Conservation (phyloP, 192 early-diverging fungal species). For the Phycomyces blakesleeanus region DNA sequence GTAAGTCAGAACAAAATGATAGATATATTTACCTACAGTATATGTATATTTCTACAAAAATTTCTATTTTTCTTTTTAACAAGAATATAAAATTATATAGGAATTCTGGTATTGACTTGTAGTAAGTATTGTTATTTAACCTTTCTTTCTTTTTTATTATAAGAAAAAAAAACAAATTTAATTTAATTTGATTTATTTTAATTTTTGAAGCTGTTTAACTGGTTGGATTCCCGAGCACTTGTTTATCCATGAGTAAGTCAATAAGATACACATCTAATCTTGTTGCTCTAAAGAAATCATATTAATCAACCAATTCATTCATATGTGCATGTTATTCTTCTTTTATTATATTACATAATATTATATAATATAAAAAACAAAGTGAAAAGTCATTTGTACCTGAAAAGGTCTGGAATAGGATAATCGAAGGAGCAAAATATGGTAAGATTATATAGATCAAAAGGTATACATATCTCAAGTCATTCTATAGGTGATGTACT, state of each 20-base stretch:
- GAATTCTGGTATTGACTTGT: constrained; percentile 89
- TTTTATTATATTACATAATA: too few relatives aligned
- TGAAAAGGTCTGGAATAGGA: constrained; percentile 69
- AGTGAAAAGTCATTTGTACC: not conserved
- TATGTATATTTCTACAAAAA: too few relatives aligned
- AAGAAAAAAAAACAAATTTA: too few relatives aligned
- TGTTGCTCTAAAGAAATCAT: constrained; percentile 42
- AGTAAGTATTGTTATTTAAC: constrained; percentile 38
- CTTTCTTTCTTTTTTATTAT: too few relatives aligned
- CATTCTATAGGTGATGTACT: constrained; percentile 67
- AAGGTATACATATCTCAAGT: too few relatives aligned
- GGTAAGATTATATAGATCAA: constrained; percentile 36
- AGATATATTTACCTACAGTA: too few relatives aligned
- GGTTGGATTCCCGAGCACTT: constrained; percentile 94
- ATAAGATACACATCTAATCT: constrained; percentile 1
- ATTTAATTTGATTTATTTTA: too few relatives aligned
- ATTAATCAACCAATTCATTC: too few relatives aligned
- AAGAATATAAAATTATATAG: constrained; percentile 35
- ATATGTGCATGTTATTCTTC: too few relatives aligned
- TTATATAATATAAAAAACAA: too few relatives aligned
- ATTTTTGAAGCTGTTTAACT: constrained; percentile 61
- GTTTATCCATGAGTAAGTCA: constrained; percentile 68
- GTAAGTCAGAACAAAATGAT: constrained; percentile 43
- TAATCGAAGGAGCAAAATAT: constrained; percentile 59
- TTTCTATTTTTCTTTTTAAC: too few relatives aligned